Conservation (phyloP, 371 early-diverging fungal genomes). For the Funneliformis caledonium region DNA sequence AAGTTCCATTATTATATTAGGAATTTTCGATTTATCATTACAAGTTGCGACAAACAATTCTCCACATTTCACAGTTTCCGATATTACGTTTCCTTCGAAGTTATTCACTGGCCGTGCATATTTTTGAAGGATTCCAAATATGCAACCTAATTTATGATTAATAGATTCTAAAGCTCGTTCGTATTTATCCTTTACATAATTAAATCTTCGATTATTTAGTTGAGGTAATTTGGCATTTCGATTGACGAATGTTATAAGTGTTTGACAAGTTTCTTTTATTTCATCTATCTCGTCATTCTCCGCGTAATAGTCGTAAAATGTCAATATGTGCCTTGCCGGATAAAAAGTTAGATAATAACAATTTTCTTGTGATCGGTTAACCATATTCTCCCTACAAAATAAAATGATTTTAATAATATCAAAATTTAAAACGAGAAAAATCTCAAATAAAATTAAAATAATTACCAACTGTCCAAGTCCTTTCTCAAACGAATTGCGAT, state of each 20-base stretch:
- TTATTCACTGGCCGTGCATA: background rate
- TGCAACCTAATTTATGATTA: background rate
- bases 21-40: constrained; percentile 13
- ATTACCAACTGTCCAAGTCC: constrained; percentile 33
- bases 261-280: constrained; percentile 7
- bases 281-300: background rate
- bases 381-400: constrained; percentile 19
- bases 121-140: constrained; percentile 8
- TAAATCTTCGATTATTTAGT: background rate
- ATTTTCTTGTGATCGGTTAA: constrained; percentile 22
- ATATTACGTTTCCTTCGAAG: constrained; percentile 11
- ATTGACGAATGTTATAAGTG: constrained; percentile 22
- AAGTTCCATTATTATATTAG: constrained; percentile 35
- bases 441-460: background rate
- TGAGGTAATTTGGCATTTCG: constrained; percentile 2
- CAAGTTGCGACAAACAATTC: constrained; percentile 31
- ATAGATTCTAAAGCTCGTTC: background rate
- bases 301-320: constrained; percentile 30
- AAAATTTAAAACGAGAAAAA: background rate
- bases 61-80: constrained; percentile 9
- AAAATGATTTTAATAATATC: background rate
- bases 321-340: constrained; percentile 31
- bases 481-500: background rate
- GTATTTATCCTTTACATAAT: background rate
- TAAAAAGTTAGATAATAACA: constrained; percentile 39